These are phyloP conservation scores for Fusarium sp. DNA, from an alignment of 2,329 filamentous ascomycete species.

Conservation along the genomic window DNA sequence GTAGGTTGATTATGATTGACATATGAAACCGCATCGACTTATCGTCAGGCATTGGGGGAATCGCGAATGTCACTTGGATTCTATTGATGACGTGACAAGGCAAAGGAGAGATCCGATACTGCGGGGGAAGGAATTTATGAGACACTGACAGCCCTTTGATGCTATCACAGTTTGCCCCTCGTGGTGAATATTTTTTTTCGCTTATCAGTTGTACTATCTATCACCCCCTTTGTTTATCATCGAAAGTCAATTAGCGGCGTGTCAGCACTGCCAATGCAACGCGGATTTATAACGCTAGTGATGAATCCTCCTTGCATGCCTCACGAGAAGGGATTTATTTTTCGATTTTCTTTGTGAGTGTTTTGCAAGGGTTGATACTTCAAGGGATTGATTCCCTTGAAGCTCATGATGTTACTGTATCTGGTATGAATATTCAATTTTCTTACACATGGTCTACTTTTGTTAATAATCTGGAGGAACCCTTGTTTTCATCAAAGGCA, in stretches of 20 bases:
- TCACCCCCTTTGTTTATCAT: background rate
- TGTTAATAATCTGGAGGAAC: background rate
- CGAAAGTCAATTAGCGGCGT: background rate
- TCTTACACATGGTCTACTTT: background rate
- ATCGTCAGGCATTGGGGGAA: background rate
- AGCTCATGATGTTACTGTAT: background rate
- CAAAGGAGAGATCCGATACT: background rate
- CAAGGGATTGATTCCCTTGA: background rate
- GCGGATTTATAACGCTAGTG: background rate
- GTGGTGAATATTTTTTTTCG: background rate
- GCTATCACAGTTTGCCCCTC: background rate
- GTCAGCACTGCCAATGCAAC: background rate
- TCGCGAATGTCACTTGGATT: background rate
- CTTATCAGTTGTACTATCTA: background rate
- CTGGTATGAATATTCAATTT: background rate
- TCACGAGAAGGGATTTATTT: background rate
- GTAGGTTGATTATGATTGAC: background rate
- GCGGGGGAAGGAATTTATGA: background rate
- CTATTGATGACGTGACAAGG: background rate
- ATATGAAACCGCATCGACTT: background rate
- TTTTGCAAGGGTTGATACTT: background rate
- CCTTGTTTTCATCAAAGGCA: background rate
- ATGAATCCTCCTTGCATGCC: background rate
- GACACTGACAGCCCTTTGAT: background rate
- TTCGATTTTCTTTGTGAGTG: background rate